Base-by-base conservation (phyloP, 176 grass and related monocot genomes). In the Coix lacrymajobi region DNA sequence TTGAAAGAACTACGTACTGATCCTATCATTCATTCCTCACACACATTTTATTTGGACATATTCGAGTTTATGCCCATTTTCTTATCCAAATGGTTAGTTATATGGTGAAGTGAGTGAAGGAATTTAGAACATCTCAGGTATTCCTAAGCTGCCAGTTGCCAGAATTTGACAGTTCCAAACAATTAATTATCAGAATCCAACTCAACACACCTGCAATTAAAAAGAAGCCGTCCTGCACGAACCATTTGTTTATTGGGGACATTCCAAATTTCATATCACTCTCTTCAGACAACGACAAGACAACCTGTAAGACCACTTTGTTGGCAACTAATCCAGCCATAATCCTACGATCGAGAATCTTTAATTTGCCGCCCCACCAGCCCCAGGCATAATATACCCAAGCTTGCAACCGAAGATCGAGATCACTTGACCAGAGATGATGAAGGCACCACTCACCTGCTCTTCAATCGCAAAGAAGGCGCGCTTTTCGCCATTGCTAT, bases 401-500 rank as follows among this genome's bases (percentile, higher is more conserved):
- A 26, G 11, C 11, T 37, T 75, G 30, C 61, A 32, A 79, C 45
- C 58, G 24, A 54, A 74, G 81, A n/a, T n/a, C n/a, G n/a, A 19
- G 54, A 73, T 15, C 74, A 20, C 11, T 36, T 8, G 15, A 60
- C 22, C 37, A 31, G 56, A 79, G 61, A 92, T 90, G 90, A 97
- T 90, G 90, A 97, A 92, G 88, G 66, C 51, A 2, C 24, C 60
- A 78, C 51, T 41, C 37, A 41, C 69, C 41, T 58, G 38, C 57
- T 43, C 82, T 29, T 68, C 71, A 7, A 5, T 84, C 1, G 22
- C 54, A 78, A 91, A 76, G 71, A 97, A 75, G 66, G 58, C 40
- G 22, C 79, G 84, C 7, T n/a, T 84, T 17, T 90, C 87, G 24
- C 86, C 90, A 2, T 73, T 83, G 49, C 6, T 95, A 12, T 51